Evolutionary conservation across 805 yeast genomes (phyloP), one percentile per base, ranked within the genome.

Genomic region (Sugiyamaella valdiviana): DNA sequence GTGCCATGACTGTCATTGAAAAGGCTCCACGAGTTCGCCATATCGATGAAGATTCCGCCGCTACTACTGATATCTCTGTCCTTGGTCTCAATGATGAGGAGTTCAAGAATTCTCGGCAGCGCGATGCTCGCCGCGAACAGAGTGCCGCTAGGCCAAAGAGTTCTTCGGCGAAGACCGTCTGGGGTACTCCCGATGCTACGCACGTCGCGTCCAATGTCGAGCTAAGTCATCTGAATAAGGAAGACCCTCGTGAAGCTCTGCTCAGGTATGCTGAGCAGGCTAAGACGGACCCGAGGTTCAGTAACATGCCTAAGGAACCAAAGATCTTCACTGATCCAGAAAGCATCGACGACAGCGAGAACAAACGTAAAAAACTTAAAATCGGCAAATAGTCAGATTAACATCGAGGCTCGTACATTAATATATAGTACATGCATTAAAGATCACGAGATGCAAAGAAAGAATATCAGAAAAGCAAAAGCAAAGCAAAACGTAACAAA

Each of bases 231-330:
- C 40, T 51, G 39, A 37, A 35, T 4, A 41, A 43, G n/a, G 66
- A 64, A 49, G 68, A 64, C 45, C 68, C 68, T 1, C 39, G 68
- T 20, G 69, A 65, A 44, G 66, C 64, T 36, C 50, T 64, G 41
- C 50, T 64, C 21, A 60, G 58, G 43, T 60, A 58, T 39, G 66
- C 68, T 3, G 57, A 60, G n/a, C 45, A 51, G 20, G 63, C 65
- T 1, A 52, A 60, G 40, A 48, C 48, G 17, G 55, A 58, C 21
- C 60, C 63, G 2, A 44, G 53, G 26, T 58, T 58, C 45, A 44
- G 36, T 19, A 44, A 16, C 42, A 37, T 37, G 41, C 42, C 43
- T 12, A 35, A 38, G 21, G 41, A 32, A 29, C 42, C 41, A 15
- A 44, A 37, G 22, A 15, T 36, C 38, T 54, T 29, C 42, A 37